A percentile compares a stretch with the other conserved stretches of the same genome.
Evolutionary conservation across 257 asterid genomes (phyloP).

Genomic region (Nicotiana knightiana): DNA sequence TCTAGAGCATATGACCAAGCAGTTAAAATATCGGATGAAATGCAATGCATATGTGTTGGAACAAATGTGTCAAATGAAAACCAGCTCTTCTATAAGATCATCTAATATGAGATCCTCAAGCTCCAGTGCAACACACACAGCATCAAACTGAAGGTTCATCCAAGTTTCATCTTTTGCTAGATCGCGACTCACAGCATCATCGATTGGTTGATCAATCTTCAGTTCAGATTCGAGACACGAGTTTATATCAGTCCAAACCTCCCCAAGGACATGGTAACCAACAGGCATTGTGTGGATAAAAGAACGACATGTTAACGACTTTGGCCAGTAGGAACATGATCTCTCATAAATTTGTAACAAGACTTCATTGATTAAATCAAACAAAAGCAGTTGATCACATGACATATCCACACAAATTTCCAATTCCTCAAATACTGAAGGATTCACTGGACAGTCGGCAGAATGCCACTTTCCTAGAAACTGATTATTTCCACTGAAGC

Average conservation of each 20-base stretch:
- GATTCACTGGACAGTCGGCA: conserved; percentile 44
- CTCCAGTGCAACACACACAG: conserved; percentile 63
- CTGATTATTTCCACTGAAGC: conserved; percentile 48
- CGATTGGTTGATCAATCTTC: conserved; percentile 36
- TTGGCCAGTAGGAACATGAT: conserved; percentile 68
- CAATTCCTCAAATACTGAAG: conserved; percentile 48
- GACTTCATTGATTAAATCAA: conserved; percentile 63
- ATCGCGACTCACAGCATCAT: conserved; percentile 57
- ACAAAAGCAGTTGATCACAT: conserved; percentile 46
- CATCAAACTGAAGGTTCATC: conserved; percentile 77
- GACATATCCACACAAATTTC: conserved; percentile 26
- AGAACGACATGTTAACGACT: conserved; percentile 36
- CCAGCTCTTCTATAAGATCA: conserved; percentile 57
- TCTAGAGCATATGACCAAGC: too few relatives aligned
- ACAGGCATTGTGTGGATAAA: conserved; percentile 51
- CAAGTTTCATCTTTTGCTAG: conserved; percentile 42
- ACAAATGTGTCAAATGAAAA: conserved; percentile 1
- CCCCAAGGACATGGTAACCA: conserved; percentile 53
- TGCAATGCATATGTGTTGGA: too few relatives aligned
- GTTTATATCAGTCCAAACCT: conserved; percentile 60
- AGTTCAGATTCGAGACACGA: conserved; percentile 30
- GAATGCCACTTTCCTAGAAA: conserved; percentile 58
- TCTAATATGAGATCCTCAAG: conserved; percentile 58
- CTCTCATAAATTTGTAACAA: conserved; percentile 48
- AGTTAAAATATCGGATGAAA: too few relatives aligned